Evolutionary conservation across 192 early-diverging fungal species (phyloP).

Genomic region (Umbelopsis sp.): DNA sequence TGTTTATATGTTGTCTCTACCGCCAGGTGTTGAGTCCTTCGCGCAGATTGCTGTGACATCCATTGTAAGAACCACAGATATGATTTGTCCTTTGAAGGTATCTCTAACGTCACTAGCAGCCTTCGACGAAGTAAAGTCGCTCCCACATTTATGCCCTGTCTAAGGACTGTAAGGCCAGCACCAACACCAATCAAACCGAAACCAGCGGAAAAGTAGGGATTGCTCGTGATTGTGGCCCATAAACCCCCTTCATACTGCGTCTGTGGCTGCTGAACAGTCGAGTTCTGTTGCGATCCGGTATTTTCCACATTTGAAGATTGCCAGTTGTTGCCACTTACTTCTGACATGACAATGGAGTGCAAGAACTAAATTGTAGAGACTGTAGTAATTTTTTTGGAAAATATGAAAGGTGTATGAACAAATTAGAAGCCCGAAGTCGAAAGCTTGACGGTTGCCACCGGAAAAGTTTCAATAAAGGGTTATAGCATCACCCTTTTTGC

Average conservation of each 20-base stretch:
- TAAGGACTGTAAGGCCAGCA: slow-evolving; percentile 77
- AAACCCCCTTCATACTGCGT: slow-evolving; percentile 19
- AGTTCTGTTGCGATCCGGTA: no score
- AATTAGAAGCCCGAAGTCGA: no score
- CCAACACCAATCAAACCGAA: slow-evolving; percentile 91
- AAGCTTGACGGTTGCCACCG: no score
- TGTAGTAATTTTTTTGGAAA: not conserved
- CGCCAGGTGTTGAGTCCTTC: slow-evolving; percentile 70
- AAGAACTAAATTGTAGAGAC: not conserved
- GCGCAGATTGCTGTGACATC: slow-evolving; percentile 70
- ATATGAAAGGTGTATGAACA: not conserved
- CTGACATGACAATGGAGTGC: slow-evolving; percentile 2
- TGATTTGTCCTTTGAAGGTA: slow-evolving; percentile 90
- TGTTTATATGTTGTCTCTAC: slow-evolving; percentile 88
- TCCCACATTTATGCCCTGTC: slow-evolving; percentile 70
- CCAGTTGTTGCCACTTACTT: slow-evolving; percentile 6
- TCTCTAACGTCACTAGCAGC: slow-evolving; percentile 89
- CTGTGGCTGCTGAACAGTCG: not conserved
- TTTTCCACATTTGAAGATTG: not conserved
- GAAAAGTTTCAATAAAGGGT: no score
- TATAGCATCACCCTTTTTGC: no score
- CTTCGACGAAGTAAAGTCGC: slow-evolving; percentile 73
- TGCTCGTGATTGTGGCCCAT: slow-evolving; percentile 51
- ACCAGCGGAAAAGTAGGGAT: slow-evolving; percentile 95
- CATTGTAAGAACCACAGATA: slow-evolving; percentile 95